phyloP scores from a whole-genome alignment of 176 grass and related monocot genomes.

The Carex cristatella region DNA sequence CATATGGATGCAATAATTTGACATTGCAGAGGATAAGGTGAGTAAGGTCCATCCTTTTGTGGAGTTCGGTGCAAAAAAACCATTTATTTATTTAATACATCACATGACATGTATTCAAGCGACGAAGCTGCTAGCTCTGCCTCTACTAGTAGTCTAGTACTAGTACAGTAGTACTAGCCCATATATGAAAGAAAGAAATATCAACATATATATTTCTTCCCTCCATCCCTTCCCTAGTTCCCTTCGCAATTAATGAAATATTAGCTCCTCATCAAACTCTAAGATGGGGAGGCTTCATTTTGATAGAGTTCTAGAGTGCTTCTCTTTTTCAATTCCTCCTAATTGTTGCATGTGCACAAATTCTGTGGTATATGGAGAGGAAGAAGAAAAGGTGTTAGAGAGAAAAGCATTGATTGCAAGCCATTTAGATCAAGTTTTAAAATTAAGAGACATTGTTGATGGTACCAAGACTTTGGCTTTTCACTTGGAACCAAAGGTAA shows the following conservation, averaged over 20 bases:
- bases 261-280: neutral
- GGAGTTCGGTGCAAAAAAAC: conserved; percentile 18
- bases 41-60: neutral
- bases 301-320: conserved; percentile 69
- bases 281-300: conserved; percentile 43
- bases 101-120: conserved; percentile 68
- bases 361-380: conserved; percentile 42
- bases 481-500: conserved; percentile 89
- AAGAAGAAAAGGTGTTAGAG: conserved; percentile 58
- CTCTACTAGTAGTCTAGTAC: no score
- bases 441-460: conserved; percentile 53
- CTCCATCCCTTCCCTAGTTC: neutral
- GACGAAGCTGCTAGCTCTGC: neutral
- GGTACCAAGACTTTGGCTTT: conserved; percentile 78
- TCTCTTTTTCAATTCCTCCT: conserved; percentile 53
- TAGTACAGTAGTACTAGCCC: neutral
- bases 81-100: conserved; percentile 21
- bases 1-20: neutral
- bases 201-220: neutral
- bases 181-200: neutral
- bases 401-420: conserved; percentile 52
- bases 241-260: neutral
- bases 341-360: conserved; percentile 63
- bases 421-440: conserved; percentile 75
- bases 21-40: neutral